Conservation (phyloP, 768 basidiomycete species). For the Terana coerulea region DNA sequence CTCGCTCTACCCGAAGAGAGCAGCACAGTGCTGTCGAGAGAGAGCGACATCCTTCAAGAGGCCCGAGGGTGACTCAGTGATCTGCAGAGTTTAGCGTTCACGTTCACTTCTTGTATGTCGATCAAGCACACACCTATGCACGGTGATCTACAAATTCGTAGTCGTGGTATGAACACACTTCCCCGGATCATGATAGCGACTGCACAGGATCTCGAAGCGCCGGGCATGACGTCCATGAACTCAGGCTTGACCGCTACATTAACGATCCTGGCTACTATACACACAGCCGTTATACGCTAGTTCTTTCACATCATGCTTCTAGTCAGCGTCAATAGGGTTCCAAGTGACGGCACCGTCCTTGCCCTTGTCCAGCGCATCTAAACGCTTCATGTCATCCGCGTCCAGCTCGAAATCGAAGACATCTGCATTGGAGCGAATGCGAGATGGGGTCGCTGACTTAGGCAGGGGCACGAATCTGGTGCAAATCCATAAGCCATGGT, state of each 20-base stretch:
- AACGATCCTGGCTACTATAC: too few species aligned
- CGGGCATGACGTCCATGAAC: too few species aligned
- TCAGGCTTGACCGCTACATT: too few species aligned
- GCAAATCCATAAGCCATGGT: not conserved
- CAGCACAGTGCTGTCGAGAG: slow-evolving; percentile 9
- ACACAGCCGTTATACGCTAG: too few species aligned
- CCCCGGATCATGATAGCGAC: too few species aligned
- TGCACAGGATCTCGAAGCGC: too few species aligned
- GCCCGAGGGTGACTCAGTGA: too few species aligned
- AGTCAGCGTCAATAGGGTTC: slow-evolving; percentile 40
- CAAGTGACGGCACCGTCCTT: slow-evolving; percentile 42
- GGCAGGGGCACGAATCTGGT: slow-evolving; percentile 45
- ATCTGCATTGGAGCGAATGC: slow-evolving; percentile 42
- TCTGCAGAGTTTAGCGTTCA: too few species aligned
- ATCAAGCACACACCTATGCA: too few species aligned
- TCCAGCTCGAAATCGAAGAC: slow-evolving; percentile 45
- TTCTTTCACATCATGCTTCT: not conserved
- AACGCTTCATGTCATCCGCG: slow-evolving; percentile 37
- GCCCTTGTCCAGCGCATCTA: slow-evolving; percentile 44
- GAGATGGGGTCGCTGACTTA: slow-evolving; percentile 40
- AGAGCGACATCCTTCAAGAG: not conserved
- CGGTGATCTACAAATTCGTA: too few species aligned
- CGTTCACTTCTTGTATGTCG: too few species aligned
- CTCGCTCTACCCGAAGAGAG: slow-evolving; percentile 24
- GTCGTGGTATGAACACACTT: too few species aligned